Conservation (phyloP, 2,329 filamentous ascomycete genomes). For the Bipolaris bicolor region DNA sequence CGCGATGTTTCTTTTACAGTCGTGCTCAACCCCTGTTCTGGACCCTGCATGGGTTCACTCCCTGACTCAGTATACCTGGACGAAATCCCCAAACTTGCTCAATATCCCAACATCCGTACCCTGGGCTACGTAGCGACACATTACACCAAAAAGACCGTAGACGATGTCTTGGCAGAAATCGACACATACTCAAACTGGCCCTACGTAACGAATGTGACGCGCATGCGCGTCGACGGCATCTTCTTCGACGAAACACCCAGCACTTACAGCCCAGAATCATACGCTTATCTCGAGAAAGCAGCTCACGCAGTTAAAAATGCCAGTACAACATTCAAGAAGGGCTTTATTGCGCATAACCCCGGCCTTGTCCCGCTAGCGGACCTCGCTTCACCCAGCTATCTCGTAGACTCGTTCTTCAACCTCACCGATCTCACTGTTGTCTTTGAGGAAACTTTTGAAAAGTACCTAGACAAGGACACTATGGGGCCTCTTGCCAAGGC, state of each 20-base stretch:
- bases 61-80: constrained; percentile 37
- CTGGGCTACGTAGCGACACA: constrained; percentile 61
- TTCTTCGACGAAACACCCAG: constrained; percentile 61
- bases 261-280: constrained; percentile 25
- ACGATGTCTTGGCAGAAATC: constrained; percentile 51
- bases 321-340: constrained; percentile 30
- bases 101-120: constrained; percentile 57
- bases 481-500: constrained; percentile 31
- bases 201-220: constrained; percentile 42
- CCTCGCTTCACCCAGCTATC: constrained; percentile 23
- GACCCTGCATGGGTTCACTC: constrained; percentile 37
- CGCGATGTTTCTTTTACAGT: constrained; percentile 58
- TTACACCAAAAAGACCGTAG: constrained; percentile 49
- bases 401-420: constrained; percentile 37
- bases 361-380: constrained; percentile 27
- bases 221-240: constrained; percentile 56
- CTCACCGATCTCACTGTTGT: constrained; percentile 42
- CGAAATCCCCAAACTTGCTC: constrained; percentile 52
- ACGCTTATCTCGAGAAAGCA: constrained; percentile 32
- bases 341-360: constrained; percentile 42
- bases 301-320: constrained; percentile 27
- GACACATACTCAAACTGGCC: constrained; percentile 57
- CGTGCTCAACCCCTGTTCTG: constrained; percentile 57
- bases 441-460: constrained; percentile 42
- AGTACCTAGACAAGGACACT: constrained; percentile 30